These are phyloP conservation scores for Blastocystis sp. DNA, from an alignment of 352 stramenopile species.

Conservation along the genomic window DNA sequence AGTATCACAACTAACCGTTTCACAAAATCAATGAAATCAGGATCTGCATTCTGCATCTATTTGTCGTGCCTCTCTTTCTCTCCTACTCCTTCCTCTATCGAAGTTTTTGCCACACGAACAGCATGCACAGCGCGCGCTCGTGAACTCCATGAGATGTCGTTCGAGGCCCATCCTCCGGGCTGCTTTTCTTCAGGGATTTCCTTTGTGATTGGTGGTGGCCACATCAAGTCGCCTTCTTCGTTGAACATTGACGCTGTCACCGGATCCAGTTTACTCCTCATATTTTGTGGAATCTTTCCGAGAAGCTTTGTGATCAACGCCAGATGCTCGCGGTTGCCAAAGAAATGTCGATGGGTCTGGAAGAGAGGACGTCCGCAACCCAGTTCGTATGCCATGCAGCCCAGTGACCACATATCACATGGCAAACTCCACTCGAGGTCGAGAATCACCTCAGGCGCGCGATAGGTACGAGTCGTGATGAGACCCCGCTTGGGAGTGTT, in stretches of 20 bases:
- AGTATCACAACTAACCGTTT: slow-evolving; percentile 68
- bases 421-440: slow-evolving; percentile 91
- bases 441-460: slow-evolving; percentile 93
- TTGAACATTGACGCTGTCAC: slow-evolving; percentile 48
- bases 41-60: slow-evolving; percentile 37
- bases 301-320: slow-evolving; percentile 55
- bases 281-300: slow-evolving; percentile 40
- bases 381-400: slow-evolving; percentile 94
- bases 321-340: slow-evolving; percentile 55
- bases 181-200: slow-evolving; percentile 57
- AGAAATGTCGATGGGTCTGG: slow-evolving; percentile 62
- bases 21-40: slow-evolving; percentile 71
- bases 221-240: slow-evolving; percentile 16
- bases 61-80: neutral
- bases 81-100: slow-evolving; percentile 23
- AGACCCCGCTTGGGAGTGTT: slow-evolving; percentile 65
- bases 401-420: slow-evolving; percentile 94
- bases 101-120: slow-evolving; percentile 41
- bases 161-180: slow-evolving; percentile 40
- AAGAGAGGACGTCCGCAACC: slow-evolving; percentile 52
- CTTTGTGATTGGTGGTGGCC: slow-evolving; percentile 51
- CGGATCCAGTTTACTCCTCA: neutral
- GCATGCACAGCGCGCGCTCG: neutral
- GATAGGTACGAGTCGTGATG: slow-evolving; percentile 97
- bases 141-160: slow-evolving; percentile 59